phyloP scores from a whole-genome alignment of 2,329 filamentous ascomycete species.

The Trichoderma cornu-damae region DNA sequence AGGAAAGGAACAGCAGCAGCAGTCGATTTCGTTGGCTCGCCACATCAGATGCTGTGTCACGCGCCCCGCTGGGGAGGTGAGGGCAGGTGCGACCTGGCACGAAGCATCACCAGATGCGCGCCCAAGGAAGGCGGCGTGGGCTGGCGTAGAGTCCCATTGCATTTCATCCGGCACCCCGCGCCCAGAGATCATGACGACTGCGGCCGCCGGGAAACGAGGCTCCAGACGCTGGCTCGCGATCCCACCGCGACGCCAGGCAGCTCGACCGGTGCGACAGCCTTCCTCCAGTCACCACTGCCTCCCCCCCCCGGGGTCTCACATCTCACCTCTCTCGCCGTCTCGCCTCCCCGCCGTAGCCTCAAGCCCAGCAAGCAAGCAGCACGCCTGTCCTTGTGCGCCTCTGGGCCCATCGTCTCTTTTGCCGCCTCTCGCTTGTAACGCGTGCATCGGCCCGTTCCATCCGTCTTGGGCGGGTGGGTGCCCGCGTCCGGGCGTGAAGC shows the following conservation, averaged over 20 bases:
- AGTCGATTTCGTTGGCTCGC: constrained; percentile 1
- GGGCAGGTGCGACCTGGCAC: not conserved
- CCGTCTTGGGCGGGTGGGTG: not conserved
- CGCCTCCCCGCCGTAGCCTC: not conserved
- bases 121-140: not conserved
- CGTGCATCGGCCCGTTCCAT: not conserved
- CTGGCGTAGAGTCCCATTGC: constrained; percentile 10
- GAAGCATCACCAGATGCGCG: constrained; percentile 7
- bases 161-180: not conserved
- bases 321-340: not conserved
- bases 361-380: not conserved
- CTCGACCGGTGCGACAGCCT: not conserved
- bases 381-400: not conserved
- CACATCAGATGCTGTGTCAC: constrained; percentile 9
- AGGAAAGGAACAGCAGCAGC: not conserved
- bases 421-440: not conserved
- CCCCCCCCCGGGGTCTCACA: not conserved
- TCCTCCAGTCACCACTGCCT: not conserved
- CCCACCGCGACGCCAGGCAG: not conserved
- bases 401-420: not conserved
- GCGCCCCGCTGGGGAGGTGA: not conserved
- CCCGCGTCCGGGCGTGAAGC: not conserved
- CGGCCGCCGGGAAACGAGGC: not conserved
- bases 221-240: not conserved
- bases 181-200: not conserved